These are phyloP conservation scores for Colletotrichum sp. DNA, from an alignment of 2,329 filamentous ascomycete genomes.

Conservation along the genomic window DNA sequence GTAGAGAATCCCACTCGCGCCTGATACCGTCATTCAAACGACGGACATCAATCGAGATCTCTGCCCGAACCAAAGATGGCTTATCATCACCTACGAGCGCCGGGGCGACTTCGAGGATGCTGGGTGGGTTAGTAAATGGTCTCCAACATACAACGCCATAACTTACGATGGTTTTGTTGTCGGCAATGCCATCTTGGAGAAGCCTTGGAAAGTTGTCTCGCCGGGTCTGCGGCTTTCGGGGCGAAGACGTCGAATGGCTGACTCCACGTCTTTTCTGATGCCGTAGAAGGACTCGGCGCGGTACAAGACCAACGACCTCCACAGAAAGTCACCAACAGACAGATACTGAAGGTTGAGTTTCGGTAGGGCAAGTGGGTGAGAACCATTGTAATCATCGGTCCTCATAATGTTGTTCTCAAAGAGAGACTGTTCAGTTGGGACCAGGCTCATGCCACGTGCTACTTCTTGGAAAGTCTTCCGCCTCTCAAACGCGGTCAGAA, in stretches of 20 bases:
- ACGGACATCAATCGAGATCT: slow-evolving; percentile 84
- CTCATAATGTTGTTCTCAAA: slow-evolving; percentile 81
- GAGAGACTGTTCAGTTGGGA: slow-evolving; percentile 84
- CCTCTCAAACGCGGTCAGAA: slow-evolving; percentile 78
- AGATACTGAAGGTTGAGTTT: slow-evolving; percentile 97
- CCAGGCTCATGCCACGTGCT: slow-evolving; percentile 70
- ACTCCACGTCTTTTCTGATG: slow-evolving; percentile 89
- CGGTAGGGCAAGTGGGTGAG: slow-evolving; percentile 84
- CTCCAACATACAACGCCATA: not conserved
- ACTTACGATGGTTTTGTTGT: slow-evolving; percentile 77
- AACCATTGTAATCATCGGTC: slow-evolving; percentile 88
- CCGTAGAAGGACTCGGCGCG: slow-evolving; percentile 92
- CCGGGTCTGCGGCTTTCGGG: slow-evolving; percentile 70
- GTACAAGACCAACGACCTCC: slow-evolving; percentile 89
- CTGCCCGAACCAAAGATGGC: slow-evolving; percentile 85
- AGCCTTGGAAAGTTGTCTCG: slow-evolving; percentile 78
- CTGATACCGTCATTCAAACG: slow-evolving; percentile 77
- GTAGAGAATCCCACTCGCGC: slow-evolving; percentile 88
- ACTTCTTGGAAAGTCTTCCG: slow-evolving; percentile 83
- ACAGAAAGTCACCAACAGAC: slow-evolving; percentile 94
- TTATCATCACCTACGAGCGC: slow-evolving; percentile 82
- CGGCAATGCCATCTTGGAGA: slow-evolving; percentile 89
- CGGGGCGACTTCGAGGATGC: slow-evolving; percentile 83
- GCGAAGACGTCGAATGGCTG: slow-evolving; percentile 78
- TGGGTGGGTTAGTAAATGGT: slow-evolving; percentile 28